Evolutionary conservation across 2,329 filamentous ascomycete species (phyloP).

Genomic region (Phaeoacremonium minimum): DNA sequence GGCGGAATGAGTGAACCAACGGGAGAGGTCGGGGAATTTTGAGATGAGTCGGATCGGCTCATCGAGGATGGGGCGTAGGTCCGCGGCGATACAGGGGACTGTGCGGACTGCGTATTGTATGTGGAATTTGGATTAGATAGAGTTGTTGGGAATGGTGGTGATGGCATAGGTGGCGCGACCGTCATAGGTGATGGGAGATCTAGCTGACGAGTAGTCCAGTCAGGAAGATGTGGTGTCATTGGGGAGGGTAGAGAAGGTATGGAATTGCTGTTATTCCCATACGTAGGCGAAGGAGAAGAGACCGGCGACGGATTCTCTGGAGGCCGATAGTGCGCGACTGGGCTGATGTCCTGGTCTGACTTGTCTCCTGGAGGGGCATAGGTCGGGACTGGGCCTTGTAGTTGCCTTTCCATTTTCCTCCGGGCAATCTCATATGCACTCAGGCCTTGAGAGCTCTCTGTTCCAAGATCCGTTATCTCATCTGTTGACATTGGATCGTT

Average conservation of each 20-base stretch:
- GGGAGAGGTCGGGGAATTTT: constrained; percentile 16
- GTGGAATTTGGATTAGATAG: constrained; percentile 4
- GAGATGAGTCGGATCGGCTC: constrained; percentile 21
- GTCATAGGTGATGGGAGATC: constrained; percentile 39
- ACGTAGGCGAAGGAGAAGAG: constrained; percentile 28
- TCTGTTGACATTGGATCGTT: constrained; percentile 24
- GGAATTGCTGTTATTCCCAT: constrained; percentile 31
- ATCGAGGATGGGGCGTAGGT: constrained; percentile 16
- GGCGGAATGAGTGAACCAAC: constrained; percentile 23
- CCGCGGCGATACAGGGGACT: constrained; percentile 9
- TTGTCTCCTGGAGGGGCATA: constrained; percentile 38
- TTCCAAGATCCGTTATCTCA: constrained; percentile 32
- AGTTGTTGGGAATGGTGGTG: constrained; percentile 18
- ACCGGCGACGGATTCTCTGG: constrained; percentile 22
- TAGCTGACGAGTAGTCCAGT: constrained; percentile 32
- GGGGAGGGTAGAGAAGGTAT: constrained; percentile 43
- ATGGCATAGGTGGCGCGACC: constrained; percentile 23
- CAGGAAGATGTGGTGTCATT: constrained; percentile 36
- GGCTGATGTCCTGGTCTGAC: constrained; percentile 25
- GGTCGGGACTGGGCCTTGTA: constrained; percentile 43
- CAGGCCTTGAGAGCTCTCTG: constrained; percentile 30
- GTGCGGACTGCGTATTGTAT: constrained; percentile 1
- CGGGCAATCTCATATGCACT: constrained; percentile 47
- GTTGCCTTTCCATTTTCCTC: constrained; percentile 45
- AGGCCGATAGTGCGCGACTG: constrained; percentile 26